Evolutionary conservation across 1,284 basidiomycete species (phyloP), one percentile per base, ranked within the genome.

Genomic region (Ceratorhiza oryzae-sativae): DNA sequence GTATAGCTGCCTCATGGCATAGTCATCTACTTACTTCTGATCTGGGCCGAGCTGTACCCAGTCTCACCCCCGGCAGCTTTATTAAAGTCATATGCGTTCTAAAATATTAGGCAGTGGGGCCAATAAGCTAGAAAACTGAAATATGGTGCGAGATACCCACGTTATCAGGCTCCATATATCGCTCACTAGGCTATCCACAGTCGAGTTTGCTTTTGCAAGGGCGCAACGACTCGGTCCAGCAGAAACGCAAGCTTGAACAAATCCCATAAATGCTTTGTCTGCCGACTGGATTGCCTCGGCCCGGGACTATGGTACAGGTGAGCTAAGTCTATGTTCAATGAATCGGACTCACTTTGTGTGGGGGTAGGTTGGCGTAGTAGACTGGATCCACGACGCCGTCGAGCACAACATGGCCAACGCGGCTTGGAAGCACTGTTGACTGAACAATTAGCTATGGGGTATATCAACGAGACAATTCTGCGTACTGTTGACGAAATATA

Each of bases 381-480:
- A 39, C 36, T 6, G 72, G 63, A 32, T 73, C 67, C 20, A 74
- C 53, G 8, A 74, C 73, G 12, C 73, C 73, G 42, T 74, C 73
- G 10, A 74, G 2, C 3, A 74, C 53, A 0, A 74, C 73, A 3
- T 48, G 61, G 3, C 73, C 73, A 27, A 74, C 71, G 13, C 73
- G 73, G 1, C 73, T 32, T 2, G 62, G 72, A 34, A 72, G 73
- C 53, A 73, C 72, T 73, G 15, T 9, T 18, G 20, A 41, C 18
- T 18, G 13, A 20, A 30, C 3, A 2, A 23, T 41, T 13, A 45
- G 39, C 51, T 30, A 3, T 2, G 46, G 4, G 42, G 1, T 48
- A 10, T 13, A 46, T 46, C n/a, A n/a, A 46, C 8, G 32, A 18
- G 42, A 6, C 9, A 42, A 25, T 3, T 18, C 15, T 8, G 39